Percentiles rank a stretch among this genome's conserved stretches.
Evolutionary conservation across 106 monocot genomes (phyloP).

Genomic region (Dendrobium catenatum): DNA sequence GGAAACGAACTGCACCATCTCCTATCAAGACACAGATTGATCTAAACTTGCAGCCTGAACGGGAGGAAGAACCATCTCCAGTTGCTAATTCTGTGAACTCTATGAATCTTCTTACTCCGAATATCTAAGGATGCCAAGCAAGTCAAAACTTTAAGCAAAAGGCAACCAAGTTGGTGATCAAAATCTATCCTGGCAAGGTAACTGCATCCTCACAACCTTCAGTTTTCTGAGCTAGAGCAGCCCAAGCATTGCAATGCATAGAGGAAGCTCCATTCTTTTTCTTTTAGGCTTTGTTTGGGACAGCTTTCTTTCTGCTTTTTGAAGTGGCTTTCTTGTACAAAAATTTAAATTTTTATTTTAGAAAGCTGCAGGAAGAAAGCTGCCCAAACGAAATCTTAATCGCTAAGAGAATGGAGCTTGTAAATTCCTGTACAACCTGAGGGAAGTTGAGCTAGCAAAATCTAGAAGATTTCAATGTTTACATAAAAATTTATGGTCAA

Average conservation of each 20-base stretch:
- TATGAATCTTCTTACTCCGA: neutral
- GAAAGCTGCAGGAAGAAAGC: too few relatives aligned
- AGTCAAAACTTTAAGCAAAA: too few relatives aligned
- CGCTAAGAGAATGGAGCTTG: neutral
- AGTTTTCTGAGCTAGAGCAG: neutral
- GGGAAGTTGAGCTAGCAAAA: too few relatives aligned
- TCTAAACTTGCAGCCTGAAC: slow-evolving; percentile 76
- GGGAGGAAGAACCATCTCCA: slow-evolving; percentile 66
- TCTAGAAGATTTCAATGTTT: too few relatives aligned
- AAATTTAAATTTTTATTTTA: too few relatives aligned
- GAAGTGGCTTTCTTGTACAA: too few relatives aligned
- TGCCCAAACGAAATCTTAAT: neutral
- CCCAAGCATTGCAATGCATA: neutral
- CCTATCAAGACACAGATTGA: slow-evolving; percentile 70
- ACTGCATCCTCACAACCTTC: too few relatives aligned
- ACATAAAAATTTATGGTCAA: too few relatives aligned
- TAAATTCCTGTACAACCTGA: neutral
- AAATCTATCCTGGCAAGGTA: too few relatives aligned
- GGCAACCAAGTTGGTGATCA: too few relatives aligned
- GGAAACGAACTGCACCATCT: slow-evolving; percentile 23
- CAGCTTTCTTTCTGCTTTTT: too few relatives aligned
- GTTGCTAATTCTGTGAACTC: slow-evolving; percentile 17
- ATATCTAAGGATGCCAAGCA: too few relatives aligned
- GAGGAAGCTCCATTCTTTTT: neutral
- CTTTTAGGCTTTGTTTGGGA: neutral